Evolutionary conservation across 140 eudicot species (phyloP).

Genomic region (Flaveria floridana): DNA sequence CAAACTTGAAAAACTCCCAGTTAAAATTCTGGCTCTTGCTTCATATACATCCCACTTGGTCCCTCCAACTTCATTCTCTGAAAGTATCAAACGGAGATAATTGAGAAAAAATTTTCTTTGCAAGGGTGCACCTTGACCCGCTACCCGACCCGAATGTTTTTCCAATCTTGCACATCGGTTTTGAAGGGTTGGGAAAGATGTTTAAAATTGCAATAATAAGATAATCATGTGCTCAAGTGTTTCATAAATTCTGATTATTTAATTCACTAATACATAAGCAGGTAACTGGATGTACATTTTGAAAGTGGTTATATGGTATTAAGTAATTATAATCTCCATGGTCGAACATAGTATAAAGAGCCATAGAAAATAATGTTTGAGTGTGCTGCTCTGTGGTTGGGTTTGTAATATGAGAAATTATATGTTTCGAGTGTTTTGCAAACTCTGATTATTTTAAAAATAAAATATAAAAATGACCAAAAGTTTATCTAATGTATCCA

Average conservation of each 20-base stretch:
- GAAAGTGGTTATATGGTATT: not conserved
- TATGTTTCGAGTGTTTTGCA: not conserved
- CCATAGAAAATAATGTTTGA: too few species aligned
- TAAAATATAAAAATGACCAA: not conserved
- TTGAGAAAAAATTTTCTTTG: not conserved
- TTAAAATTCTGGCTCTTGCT: slow-evolving; percentile 64
- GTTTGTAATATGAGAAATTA: not conserved
- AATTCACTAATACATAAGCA: too few species aligned
- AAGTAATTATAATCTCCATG: not conserved
- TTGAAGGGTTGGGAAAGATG: too few species aligned
- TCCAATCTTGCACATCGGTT: too few species aligned
- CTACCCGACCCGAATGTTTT: too few species aligned
- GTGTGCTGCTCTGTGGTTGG: not conserved
- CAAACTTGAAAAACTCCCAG: slow-evolving; percentile 14
- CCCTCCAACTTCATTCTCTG: slow-evolving; percentile 46
- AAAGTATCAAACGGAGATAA: not conserved
- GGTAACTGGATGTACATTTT: not conserved
- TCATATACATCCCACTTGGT: slow-evolving; percentile 41
- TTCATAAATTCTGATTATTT: not conserved
- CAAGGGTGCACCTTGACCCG: slow-evolving; percentile 1
- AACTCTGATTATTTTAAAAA: not conserved
- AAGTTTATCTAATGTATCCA: not conserved
- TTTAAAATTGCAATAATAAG: too few species aligned
- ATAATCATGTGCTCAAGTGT: too few species aligned
- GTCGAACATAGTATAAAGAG: too few species aligned